Conservation (phyloP, 768 basidiomycete genomes). For the Phlegmacium glaucopus region DNA sequence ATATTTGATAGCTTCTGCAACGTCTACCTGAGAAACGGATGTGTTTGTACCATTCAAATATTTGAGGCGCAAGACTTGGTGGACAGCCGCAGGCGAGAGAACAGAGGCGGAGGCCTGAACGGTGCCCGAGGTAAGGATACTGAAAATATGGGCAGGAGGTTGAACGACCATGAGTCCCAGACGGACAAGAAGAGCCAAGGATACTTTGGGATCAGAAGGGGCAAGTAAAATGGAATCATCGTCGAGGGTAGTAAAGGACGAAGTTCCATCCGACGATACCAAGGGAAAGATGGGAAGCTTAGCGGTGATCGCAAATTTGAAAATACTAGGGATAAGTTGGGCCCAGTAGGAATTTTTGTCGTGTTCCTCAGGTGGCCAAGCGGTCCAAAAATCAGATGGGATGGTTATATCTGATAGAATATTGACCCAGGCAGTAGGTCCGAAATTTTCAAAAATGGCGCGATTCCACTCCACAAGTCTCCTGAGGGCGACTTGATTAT, state of each 20-base stretch:
- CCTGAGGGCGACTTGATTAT: constrained; percentile 19
- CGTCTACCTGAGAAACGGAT: too few relatives aligned
- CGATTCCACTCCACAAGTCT: constrained; percentile 46
- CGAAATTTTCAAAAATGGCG: constrained; percentile 37
- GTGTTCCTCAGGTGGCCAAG: constrained; percentile 11
- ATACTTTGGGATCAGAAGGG: not conserved
- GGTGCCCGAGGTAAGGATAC: not conserved
- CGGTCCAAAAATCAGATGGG: constrained; percentile 10
- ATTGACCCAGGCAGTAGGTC: constrained; percentile 37
- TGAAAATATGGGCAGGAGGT: constrained; percentile 9
- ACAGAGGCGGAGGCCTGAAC: not conserved
- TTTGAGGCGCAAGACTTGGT: constrained; percentile 1
- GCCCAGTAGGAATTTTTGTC: constrained; percentile 10
- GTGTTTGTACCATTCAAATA: not conserved
- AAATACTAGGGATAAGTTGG: not conserved
- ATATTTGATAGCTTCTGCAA: too few relatives aligned
- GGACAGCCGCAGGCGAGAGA: constrained; percentile 1
- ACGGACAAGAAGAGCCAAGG: not conserved
- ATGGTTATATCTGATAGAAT: constrained; percentile 25
- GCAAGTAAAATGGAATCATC: constrained; percentile 7
- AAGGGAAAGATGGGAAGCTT: constrained; percentile 6
- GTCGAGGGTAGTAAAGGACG: not conserved
- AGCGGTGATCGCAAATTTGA: not conserved
- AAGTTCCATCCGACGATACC: not conserved
- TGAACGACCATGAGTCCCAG: constrained; percentile 9